A percentile compares a stretch with the other conserved stretches of the same genome.
Evolutionary conservation across 805 yeast genomes (phyloP).

Genomic region (Cyberlindnera nakhonratchasimensis): DNA sequence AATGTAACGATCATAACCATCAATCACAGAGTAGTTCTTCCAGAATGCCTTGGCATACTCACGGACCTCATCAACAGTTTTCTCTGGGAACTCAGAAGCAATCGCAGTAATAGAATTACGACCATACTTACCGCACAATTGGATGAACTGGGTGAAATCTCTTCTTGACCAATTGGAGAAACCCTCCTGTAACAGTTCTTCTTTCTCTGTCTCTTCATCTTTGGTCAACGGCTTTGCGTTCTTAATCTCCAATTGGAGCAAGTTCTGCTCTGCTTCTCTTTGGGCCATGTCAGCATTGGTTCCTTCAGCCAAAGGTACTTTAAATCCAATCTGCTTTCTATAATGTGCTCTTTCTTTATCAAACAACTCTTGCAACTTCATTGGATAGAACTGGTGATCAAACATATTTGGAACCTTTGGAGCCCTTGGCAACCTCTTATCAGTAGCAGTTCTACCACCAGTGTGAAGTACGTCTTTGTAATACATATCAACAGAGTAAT

Average conservation of each 20-base stretch:
- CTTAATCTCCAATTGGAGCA: conserved; percentile 70
- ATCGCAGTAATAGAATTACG: conserved; percentile 68
- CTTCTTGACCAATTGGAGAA: conserved; percentile 81
- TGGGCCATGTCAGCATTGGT: conserved; percentile 37
- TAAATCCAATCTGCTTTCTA: conserved; percentile 62
- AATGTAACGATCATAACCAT: conserved; percentile 82
- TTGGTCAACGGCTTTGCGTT: conserved; percentile 79
- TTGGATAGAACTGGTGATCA: conserved; percentile 89
- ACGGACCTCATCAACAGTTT: conserved; percentile 73
- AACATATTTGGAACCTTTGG: conserved; percentile 81
- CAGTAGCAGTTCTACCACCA: conserved; percentile 51
- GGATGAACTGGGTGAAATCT: conserved; percentile 81
- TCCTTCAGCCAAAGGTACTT: conserved; percentile 61
- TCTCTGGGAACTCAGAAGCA: conserved; percentile 70
- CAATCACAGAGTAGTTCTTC: conserved; percentile 73
- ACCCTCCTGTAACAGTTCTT: conserved; percentile 59
- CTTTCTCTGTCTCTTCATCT: conserved; percentile 68
- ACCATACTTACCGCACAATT: conserved; percentile 73
- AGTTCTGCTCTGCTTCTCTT: conserved; percentile 40
- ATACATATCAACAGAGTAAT: conserved; percentile 84
- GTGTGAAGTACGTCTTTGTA: conserved; percentile 76
- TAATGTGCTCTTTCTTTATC: conserved; percentile 79
- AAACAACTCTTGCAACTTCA: conserved; percentile 68
- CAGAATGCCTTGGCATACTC: conserved; percentile 80
- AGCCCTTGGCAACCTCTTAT: conserved; percentile 64